Conservation (phyloP, 805 yeast species). For the Saturnispora besseyi region DNA sequence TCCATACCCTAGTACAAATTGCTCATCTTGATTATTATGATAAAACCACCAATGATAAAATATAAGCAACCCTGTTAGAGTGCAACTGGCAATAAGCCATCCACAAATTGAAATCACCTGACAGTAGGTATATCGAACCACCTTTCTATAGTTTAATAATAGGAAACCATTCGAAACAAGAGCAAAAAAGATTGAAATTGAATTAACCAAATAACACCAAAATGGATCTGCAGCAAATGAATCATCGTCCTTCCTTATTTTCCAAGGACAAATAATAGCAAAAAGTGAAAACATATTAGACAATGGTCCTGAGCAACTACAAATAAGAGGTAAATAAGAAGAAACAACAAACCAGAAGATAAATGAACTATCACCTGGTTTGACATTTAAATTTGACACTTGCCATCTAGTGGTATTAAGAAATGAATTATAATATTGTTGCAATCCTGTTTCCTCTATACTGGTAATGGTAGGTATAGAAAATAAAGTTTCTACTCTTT, state of each 20-base stretch:
- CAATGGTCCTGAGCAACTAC: conserved; percentile 74
- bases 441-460: conserved; percentile 13
- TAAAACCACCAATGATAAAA: conserved; percentile 22
- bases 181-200: conserved; percentile 57
- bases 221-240: conserved; percentile 9
- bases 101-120: conserved; percentile 55
- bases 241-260: conserved; percentile 8
- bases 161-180: conserved; percentile 59
- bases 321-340: conserved; percentile 61
- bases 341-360: conserved; percentile 55
- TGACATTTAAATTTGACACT: conserved; percentile 22
- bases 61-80: conserved; percentile 43
- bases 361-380: conserved; percentile 27
- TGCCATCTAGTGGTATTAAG: conserved; percentile 25
- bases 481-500: not conserved
- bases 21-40: conserved; percentile 12
- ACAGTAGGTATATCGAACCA: conserved; percentile 47
- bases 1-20: conserved; percentile 43
- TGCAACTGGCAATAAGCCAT: conserved; percentile 51
- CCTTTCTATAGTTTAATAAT: conserved; percentile 56
- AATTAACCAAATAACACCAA: conserved; percentile 47
- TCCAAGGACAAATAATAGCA: conserved; percentile 66
- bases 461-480: conserved; percentile 8
- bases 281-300: conserved; percentile 67
- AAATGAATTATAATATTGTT: conserved; percentile 20